phyloP scores from a whole-genome alignment of 1,284 basidiomycete species.

The Moniliophthora roreri region DNA sequence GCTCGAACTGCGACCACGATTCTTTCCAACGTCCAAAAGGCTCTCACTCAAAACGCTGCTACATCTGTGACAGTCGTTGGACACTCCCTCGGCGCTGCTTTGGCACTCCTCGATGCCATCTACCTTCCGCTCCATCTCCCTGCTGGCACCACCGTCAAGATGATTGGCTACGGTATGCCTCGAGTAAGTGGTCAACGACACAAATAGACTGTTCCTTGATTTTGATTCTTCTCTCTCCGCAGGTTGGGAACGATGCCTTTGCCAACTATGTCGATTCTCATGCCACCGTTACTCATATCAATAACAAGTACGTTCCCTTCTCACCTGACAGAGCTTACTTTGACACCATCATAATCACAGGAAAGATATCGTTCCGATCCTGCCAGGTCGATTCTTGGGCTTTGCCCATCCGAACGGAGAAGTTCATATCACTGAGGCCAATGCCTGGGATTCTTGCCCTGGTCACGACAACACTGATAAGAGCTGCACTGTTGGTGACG shows the following conservation, averaged over 20 bases:
- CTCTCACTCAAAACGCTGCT: constrained; percentile 35
- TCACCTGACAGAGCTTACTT: neutral
- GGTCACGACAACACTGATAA: constrained; percentile 34
- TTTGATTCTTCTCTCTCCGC: neutral
- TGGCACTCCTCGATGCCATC: constrained; percentile 39
- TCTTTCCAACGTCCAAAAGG: constrained; percentile 39
- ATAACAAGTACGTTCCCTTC: constrained; percentile 12
- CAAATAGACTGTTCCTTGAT: too few relatives aligned
- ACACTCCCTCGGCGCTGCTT: constrained; percentile 46
- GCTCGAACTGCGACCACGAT: constrained; percentile 43
- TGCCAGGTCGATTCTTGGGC: constrained; percentile 32
- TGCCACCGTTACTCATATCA: constrained; percentile 20
- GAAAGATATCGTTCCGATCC: constrained; percentile 27
- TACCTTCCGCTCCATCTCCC: constrained; percentile 38
- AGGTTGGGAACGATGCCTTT: constrained; percentile 16
- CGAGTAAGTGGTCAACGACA: constrained; percentile 28
- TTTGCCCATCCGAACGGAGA: constrained; percentile 42
- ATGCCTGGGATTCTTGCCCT: constrained; percentile 33
- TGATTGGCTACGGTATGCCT: constrained; percentile 39
- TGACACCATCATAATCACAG: neutral
- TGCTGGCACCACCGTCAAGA: constrained; percentile 24
- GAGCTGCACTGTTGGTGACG: constrained; percentile 30
- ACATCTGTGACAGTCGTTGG: constrained; percentile 44
- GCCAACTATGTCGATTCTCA: constrained; percentile 20
- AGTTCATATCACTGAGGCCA: constrained; percentile 36